Evolutionary conservation across 805 yeast genomes (phyloP), one percentile per base, ranked within the genome.

Genomic region (Zygosaccharomyces gambellarensis): DNA sequence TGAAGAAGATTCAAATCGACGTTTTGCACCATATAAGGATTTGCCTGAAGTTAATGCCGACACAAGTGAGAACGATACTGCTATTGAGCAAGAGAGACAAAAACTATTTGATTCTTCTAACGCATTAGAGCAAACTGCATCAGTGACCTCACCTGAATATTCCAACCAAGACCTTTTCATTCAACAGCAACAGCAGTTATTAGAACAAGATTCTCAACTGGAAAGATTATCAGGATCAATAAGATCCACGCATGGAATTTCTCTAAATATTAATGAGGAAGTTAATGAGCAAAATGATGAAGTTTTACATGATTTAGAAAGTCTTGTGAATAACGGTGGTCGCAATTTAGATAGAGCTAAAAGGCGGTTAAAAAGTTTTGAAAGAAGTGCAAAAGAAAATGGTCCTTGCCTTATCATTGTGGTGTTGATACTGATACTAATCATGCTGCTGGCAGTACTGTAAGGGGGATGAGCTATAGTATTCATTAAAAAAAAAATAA

Each of bases 391-490:
- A 12, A 71, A 69, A 41, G 77, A 75, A 48, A 75, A 76, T 54
- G 78, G 78, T 0, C 77, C 75, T 30, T 78, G 83, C 73, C 56
- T 71, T 29, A 71, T 75, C 0, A 80, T 80, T 8, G 53, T 75
- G 1, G 64, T 72, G 2, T 60, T 80, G 47, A 56, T 72, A 2
- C 38, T 78, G n/a, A 66, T 79, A 19, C 57, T 80, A 44, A 56
- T 79, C 12, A 51, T 78, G 4, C 58, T 80, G 27, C 54, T 79
- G 48, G 65, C 74, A 21, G 59, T 78, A 2, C 46, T 76, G 9
- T 73, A 68, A 52, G 31, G 23, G 29, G 11, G 11, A 6, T 34
- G 22, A 14, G 6, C 11, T 14, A 34, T 14, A 34, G 38, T 14
- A 34, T 34, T 14, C 17, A 34, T 14, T 4, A 14, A 34, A 17